Base-by-base conservation (phyloP, 306 rosid genomes). In the Cucurbita moschata region DNA sequence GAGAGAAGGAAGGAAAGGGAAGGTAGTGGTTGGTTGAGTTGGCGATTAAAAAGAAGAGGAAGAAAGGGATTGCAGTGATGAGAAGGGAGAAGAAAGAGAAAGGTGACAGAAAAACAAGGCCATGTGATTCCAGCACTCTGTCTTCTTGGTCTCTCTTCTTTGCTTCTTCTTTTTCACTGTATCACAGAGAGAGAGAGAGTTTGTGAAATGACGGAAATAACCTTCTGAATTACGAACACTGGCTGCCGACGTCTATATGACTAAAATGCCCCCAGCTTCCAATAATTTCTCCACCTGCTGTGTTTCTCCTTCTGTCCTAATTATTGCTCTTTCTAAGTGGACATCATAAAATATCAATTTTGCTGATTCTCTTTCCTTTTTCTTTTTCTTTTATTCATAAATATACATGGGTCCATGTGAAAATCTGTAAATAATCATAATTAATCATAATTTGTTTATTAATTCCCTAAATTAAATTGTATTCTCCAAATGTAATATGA, bases 81-180 rank as follows among this genome's bases (percentile, higher is more conserved):
- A 18, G 68, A 62, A 1, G 46, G 23, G 7, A 50, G 54, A 14
- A 77, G 79, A 82, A 80, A 86, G 87, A 40, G 85, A 85, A 73
- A 66, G 21, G 70, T 83, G 83, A 75, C 88, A 87, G 81, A 74
- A 65, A 83, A 89, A 90, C 96, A 87, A 84, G 88, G 73, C 92
- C 98, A 93, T 88, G 97, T 90, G 98, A 88, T 83, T 88, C 87
- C 94, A 87, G 91, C 91, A 82, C 84, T 71, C 19, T 63, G 42
- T 66, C 78, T 75, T 80, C 30, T 72, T 50, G 23, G 13, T 68
- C 77, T 51, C 68, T 83, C 55, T 57, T 67, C 23, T 10, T 44
- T 76, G 19, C 19, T 7, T 49, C 10, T 50, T 7, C 57, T 53
- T 60, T 61, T 46, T 49, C 53, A 74, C 57, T 11, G 77, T 74